Percentiles rank a stretch among this genome's conserved stretches.
Conservation (phyloP, 306 rosid species). For the Vigna hirtella region DNA sequence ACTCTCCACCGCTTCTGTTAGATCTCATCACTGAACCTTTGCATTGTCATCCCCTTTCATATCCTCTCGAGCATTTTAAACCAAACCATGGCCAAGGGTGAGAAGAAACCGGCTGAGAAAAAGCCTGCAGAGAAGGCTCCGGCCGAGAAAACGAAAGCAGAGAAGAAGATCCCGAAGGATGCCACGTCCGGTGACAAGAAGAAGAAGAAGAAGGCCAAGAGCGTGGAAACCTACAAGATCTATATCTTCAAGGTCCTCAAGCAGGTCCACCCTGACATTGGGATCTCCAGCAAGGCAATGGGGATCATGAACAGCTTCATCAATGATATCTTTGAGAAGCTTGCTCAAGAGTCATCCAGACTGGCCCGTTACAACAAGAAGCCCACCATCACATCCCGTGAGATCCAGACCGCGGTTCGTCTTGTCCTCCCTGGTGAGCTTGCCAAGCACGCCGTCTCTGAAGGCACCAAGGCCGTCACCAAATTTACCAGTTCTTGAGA, state of each 20-base stretch:
- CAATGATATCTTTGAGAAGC: constrained; percentile 58
- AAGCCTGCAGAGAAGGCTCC: constrained; percentile 50
- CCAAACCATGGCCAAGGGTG: constrained; percentile 50
- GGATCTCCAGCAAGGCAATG: constrained; percentile 60
- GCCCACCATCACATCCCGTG: constrained; percentile 55
- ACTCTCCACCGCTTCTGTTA: background rate
- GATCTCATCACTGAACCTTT: background rate
- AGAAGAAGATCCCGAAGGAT: constrained; percentile 55
- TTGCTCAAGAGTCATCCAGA: constrained; percentile 51
- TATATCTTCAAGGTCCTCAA: constrained; percentile 59
- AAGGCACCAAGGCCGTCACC: constrained; percentile 61
- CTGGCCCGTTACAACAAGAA: constrained; percentile 55
- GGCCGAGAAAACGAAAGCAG: constrained; percentile 46
- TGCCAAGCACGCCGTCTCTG: constrained; percentile 59
- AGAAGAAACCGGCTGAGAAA: constrained; percentile 60
- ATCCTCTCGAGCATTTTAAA: background rate
- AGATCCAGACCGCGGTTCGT: constrained; percentile 58
- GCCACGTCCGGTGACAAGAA: constrained; percentile 15
- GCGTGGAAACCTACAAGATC: constrained; percentile 52
- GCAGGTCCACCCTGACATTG: constrained; percentile 65
- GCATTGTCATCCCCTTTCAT: background rate
- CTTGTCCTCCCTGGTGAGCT: constrained; percentile 57
- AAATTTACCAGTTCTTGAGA: constrained; percentile 52
- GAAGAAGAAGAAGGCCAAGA: constrained; percentile 50
- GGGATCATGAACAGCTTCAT: constrained; percentile 62